Conservation (phyloP, 345 rosid species). For the Salix viminalis region DNA sequence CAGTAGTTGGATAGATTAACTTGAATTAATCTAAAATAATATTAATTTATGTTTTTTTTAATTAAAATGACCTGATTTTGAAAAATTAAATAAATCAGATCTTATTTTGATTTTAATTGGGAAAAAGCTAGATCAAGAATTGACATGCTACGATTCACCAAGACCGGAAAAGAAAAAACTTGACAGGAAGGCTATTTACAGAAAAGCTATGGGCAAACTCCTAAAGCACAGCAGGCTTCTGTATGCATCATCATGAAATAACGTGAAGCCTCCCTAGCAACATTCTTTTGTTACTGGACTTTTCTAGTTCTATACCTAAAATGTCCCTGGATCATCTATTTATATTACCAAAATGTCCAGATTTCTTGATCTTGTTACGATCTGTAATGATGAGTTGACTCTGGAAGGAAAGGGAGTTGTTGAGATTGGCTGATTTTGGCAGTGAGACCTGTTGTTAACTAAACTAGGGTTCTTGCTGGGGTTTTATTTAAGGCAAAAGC, state of each 20-base stretch:
- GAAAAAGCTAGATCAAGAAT: no score
- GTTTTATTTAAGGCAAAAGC: slow-evolving; percentile 30
- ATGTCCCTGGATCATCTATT: background rate
- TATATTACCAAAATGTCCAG: background rate
- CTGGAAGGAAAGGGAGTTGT: background rate
- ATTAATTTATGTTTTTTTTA: no score
- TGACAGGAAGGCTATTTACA: background rate
- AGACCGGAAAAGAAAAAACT: no score
- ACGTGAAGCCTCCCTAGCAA: slow-evolving; percentile 24
- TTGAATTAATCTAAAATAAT: no score
- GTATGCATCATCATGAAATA: slow-evolving; percentile 27
- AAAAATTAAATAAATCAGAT: no score
- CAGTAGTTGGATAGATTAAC: no score
- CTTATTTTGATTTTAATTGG: no score
- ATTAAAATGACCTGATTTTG: no score
- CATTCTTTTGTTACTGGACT: background rate
- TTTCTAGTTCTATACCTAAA: background rate
- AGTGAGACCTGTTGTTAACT: background rate
- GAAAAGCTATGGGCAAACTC: background rate
- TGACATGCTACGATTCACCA: no score
- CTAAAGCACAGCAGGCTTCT: no score
- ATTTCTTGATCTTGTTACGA: background rate
- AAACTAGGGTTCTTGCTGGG: background rate
- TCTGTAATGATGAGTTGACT: background rate
- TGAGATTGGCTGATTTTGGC: background rate